phyloP scores from a whole-genome alignment of 352 stramenopile genomes.

The Hyphochytrium catenoides region DNA sequence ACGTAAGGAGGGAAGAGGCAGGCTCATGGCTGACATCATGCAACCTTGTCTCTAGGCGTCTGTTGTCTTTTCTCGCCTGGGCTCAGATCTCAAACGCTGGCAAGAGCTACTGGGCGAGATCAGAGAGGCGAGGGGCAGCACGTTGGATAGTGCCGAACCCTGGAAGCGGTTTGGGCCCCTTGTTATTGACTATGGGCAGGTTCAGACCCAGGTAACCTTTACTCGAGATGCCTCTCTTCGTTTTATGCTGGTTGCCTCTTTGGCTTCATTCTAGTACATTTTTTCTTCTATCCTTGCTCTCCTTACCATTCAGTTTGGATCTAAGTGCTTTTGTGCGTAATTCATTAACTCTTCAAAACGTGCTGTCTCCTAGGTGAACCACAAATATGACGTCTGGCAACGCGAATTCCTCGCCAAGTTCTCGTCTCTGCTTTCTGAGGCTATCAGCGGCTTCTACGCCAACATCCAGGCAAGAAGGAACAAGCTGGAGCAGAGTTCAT shows the following conservation, averaged over 20 bases:
- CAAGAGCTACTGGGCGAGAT: constrained; percentile 89
- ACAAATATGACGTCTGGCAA: constrained; percentile 99
- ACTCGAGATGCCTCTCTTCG: too few relatives aligned
- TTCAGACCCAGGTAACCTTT: constrained; percentile 61
- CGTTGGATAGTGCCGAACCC: constrained; percentile 75
- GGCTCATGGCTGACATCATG: too few relatives aligned
- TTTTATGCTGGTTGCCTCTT: too few relatives aligned
- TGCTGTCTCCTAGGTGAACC: too few relatives aligned
- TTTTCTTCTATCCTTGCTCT: too few relatives aligned
- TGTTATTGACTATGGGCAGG: constrained; percentile 68
- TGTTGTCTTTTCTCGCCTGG: too few relatives aligned
- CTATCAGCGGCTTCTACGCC: constrained; percentile 69
- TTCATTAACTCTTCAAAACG: too few relatives aligned
- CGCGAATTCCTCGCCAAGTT: constrained; percentile 93
- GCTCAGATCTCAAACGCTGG: constrained; percentile 85
- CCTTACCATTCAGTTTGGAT: too few relatives aligned
- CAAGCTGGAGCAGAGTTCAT: constrained; percentile 73
- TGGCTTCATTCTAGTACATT: too few relatives aligned
- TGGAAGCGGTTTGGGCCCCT: constrained; percentile 69
- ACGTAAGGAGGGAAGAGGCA: too few relatives aligned
- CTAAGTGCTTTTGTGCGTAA: too few relatives aligned
- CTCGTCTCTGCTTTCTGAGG: constrained; percentile 69
- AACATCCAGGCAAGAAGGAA: constrained; percentile 53
- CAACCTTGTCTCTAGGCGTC: too few relatives aligned
- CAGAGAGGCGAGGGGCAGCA: constrained; percentile 73